These are phyloP conservation scores for Balakata baccata DNA, from an alignment of 345 rosid species.

Conservation along the genomic window DNA sequence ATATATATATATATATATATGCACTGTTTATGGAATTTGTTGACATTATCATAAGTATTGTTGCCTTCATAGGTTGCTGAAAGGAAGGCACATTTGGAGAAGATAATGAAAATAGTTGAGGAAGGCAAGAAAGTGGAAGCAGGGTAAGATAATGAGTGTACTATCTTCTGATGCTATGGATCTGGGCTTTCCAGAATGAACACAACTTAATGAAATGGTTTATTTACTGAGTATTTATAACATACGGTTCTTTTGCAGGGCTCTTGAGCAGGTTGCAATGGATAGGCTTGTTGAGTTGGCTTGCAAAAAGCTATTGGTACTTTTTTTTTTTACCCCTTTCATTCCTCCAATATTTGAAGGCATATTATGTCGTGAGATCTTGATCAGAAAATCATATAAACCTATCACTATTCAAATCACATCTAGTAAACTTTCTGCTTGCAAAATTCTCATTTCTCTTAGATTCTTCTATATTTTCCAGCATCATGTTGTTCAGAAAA, in stretches of 20 bases:
- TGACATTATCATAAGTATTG: not conserved
- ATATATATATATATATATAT: not conserved
- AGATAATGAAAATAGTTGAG: constrained; percentile 30
- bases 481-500: not conserved
- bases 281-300: constrained; percentile 56
- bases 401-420: not conserved
- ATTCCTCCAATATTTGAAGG: constrained; percentile 1
- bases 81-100: constrained; percentile 35
- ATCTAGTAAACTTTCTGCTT: not conserved
- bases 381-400: not conserved
- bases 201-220: not conserved
- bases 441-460: not conserved
- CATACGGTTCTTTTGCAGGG: constrained; percentile 31
- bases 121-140: constrained; percentile 31
- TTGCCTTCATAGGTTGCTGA: constrained; percentile 33
- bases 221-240: not conserved
- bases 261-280: constrained; percentile 53
- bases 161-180: not conserved
- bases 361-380: not conserved
- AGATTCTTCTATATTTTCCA: not conserved
- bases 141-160: constrained; percentile 33
- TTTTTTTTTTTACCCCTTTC: not conserved
- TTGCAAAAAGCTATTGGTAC: constrained; percentile 50
- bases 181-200: not conserved
- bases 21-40: not conserved